Base-by-base conservation (phyloP, 73 alveolate species). In the Paramecium biaurelia region DNA sequence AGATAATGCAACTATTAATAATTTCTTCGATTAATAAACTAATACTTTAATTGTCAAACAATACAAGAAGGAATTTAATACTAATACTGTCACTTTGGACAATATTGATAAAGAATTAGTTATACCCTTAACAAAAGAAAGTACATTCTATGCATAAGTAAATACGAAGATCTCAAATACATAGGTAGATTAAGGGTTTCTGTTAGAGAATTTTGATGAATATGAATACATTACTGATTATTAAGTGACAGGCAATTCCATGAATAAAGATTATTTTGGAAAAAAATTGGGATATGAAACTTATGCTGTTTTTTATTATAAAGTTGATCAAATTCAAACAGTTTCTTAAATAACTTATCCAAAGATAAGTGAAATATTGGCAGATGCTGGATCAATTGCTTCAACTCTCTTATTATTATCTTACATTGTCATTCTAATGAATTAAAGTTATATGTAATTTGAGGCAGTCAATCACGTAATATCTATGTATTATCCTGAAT, bases 331-430 rank as follows among this genome's bases (percentile, higher is more conserved):
- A 35, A 35, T 72, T 35, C 26, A 72, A 72, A 9, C 15, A 4
- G 6, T 32, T 10, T 37, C 38, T 32, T 11, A 38, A 34, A 72
- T 72, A 14, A 28, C 20, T 11, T 79, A 30, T 79, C 56, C 74
- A 2, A 79, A 79, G 23, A 79, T 79, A 18, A 45, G 90, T 79
- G 90, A 47, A 20, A 26, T 79, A 23, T 45, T 79, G 23, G 90
- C 90, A 11, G 56, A 47, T 79, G 32, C 74, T 20, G 90, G 90
- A 18, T 79, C 90, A 4, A 79, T 79, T 4, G 90, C 56, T 2
- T 79, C 90, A 20, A 30, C 72, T 18, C 74, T 79, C 2, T 79
- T 79, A 79, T 45, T 79, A 18, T 45, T 79, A 79, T 45, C 70
- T 11, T 79, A 79, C 14, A 42, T 79, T 5, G 90, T 47, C 2